Evolutionary conservation across 805 yeast genomes (phyloP), one percentile per base, ranked within the genome.

Genomic region (Yarrowia divulgata): DNA sequence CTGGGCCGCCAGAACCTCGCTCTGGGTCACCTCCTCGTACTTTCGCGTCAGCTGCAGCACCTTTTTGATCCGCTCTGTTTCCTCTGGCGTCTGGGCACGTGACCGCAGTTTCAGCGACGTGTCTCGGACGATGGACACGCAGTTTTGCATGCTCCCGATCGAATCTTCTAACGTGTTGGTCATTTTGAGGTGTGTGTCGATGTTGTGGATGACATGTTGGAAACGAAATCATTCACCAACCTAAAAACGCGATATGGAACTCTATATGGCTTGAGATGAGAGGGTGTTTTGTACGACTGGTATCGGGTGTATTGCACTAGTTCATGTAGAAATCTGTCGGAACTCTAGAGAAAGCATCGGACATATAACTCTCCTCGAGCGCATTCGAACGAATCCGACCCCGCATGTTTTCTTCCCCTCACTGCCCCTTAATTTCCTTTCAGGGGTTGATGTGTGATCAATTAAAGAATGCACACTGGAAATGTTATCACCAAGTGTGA

Each of bases 21-120:
- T 60, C 42, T 60, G 66, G 18, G 66, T 60, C 43, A 60, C 66
- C 14, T 60, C 66, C 19, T 60, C 66, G 52, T 60, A 60, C 35
- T 60, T 60, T 35, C 66, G 50, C 52, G 66, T 60, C 43, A 60
- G 42, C 18, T 45, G 52, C 13, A 60, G 42, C 42, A 60, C 66
- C 29, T 43, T 60, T 34, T 23, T 43, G 42, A 60, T 35, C 7
- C 66, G 40, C 35, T 60, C 52, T 5, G 66, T 60, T 45, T 60
- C 66, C 18, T 60, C 52, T 1, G 66, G 66, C 18, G 66, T 60
- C 18, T 60, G 66, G 9, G 66, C 66, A 34, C 66, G 66, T 32
- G 66, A 29, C 34, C 52, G 42, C 2, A 60, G 40, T 29, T 60
- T 60, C 13, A 45, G 35, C 29, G 52, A 43, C 43, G 66, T 45